Percentiles rank a stretch among this genome's conserved stretches.
Evolutionary conservation across 2,329 filamentous ascomycete genomes (phyloP).

Genomic region (Fusarium setosum): DNA sequence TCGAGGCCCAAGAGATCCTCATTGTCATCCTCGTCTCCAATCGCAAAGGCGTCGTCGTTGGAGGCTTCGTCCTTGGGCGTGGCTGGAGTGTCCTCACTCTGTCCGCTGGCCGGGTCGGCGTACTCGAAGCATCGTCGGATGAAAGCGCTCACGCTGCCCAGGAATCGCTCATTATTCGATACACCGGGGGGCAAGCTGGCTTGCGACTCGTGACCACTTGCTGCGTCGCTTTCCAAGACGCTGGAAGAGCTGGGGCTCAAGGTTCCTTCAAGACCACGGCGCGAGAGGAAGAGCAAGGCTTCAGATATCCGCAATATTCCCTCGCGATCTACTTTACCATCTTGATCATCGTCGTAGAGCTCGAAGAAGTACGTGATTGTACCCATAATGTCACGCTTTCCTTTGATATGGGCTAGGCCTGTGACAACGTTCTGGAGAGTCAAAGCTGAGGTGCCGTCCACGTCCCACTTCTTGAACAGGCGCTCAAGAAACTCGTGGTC

Average conservation of each 20-base stretch:
- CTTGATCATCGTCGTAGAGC: conserved; percentile 91
- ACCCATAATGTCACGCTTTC: conserved; percentile 95
- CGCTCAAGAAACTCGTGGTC: conserved; percentile 95
- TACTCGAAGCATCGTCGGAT: conserved; percentile 98
- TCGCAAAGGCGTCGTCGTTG: conserved; percentile 70
- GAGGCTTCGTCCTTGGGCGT: conserved; percentile 38
- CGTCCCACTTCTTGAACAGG: conserved; percentile 90
- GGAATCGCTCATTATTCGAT: conserved; percentile 85
- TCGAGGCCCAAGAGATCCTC: conserved; percentile 72
- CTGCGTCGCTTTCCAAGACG: conserved; percentile 56
- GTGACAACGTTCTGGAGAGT: conserved; percentile 93
- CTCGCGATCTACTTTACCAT: conserved; percentile 93
- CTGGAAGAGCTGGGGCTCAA: conserved; percentile 73
- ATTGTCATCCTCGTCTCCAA: conserved; percentile 78
- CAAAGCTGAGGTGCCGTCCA: conserved; percentile 79
- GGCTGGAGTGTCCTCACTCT: conserved; percentile 50
- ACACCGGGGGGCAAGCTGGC: conserved; percentile 58
- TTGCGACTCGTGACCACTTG: conserved; percentile 47
- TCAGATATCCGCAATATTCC: conserved; percentile 96
- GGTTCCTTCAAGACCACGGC: conserved; percentile 84
- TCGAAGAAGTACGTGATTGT: conserved; percentile 99
- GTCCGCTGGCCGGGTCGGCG: conserved; percentile 82
- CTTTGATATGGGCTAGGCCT: conserved; percentile 91
- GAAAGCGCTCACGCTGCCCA: conserved; percentile 94
- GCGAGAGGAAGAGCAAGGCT: conserved; percentile 89